A percentile compares a stretch with the other conserved stretches of the same genome.
phyloP scores from a whole-genome alignment of 202 grass and related monocot species.

The Bolboschoenoplectus hybrid region DNA sequence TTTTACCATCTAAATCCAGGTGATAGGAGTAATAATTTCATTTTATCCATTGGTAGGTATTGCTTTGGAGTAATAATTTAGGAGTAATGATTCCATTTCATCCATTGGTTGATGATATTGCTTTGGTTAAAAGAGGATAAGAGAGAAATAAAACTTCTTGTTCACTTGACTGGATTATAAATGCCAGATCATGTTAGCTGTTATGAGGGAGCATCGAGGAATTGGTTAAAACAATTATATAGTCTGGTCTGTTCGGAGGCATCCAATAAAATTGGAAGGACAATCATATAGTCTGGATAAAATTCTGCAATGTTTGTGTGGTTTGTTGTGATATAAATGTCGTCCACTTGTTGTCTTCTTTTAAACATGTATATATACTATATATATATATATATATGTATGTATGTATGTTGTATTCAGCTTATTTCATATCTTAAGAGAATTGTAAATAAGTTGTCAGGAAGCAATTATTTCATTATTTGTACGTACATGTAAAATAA shows the following conservation, averaged over 20 bases:
- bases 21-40: constrained; percentile 20
- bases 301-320: neutral
- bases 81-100: neutral
- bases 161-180: neutral
- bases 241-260: neutral
- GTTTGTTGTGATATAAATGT: constrained; percentile 15
- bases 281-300: constrained; percentile 21
- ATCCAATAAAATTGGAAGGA: neutral
- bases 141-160: neutral
- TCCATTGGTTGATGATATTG: neutral
- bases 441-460: neutral
- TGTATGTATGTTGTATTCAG: neutral
- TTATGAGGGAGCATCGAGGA: neutral
- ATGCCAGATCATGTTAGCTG: constrained; percentile 33
- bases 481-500: neutral
- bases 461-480: neutral
- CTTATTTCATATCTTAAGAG: constrained; percentile 9
- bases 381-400: neutral
- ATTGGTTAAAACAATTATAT: neutral
- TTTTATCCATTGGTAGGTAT: neutral
- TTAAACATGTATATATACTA: neutral
- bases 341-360: neutral
- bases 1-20: neutral
- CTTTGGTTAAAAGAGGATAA: neutral
- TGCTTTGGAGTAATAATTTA: neutral